These are phyloP conservation scores for Kurtzmaniella cleridarum DNA, from an alignment of 805 yeast species.

Conservation along the genomic window DNA sequence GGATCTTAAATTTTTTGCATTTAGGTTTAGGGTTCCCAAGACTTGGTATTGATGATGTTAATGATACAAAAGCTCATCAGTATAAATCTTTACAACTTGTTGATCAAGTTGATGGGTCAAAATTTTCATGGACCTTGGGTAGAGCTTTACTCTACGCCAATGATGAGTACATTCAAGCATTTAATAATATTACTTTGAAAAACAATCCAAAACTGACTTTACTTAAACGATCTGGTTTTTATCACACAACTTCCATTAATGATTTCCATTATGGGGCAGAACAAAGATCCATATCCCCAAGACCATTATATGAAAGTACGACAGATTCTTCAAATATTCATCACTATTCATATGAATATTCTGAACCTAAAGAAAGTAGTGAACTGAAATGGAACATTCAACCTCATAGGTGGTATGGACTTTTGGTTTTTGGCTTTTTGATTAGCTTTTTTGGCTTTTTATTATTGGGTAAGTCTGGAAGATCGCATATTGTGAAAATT, in stretches of 20 bases:
- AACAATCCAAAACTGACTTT: slow-evolving; percentile 7
- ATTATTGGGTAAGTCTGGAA: slow-evolving; percentile 26
- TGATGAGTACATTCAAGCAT: slow-evolving; percentile 45
- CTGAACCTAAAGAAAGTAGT: slow-evolving; percentile 19
- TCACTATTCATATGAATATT: slow-evolving; percentile 26
- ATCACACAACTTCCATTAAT: slow-evolving; percentile 43
- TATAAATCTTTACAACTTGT: slow-evolving; percentile 40
- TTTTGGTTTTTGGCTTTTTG: slow-evolving; percentile 23
- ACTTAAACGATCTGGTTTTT: slow-evolving; percentile 39
- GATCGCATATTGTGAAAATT: slow-evolving; percentile 9
- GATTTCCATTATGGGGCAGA: slow-evolving; percentile 53
- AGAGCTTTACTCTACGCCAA: slow-evolving; percentile 59
- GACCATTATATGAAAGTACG: slow-evolving; percentile 38
- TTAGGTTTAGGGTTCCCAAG: slow-evolving; percentile 57
- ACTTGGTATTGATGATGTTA: slow-evolving; percentile 36
- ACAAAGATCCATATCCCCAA: slow-evolving; percentile 24
- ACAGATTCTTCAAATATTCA: slow-evolving; percentile 11
- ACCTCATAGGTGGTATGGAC: slow-evolving; percentile 39
- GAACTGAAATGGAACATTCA: slow-evolving; percentile 40
- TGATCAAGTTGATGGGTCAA: slow-evolving; percentile 35
- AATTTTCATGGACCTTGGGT: slow-evolving; percentile 54
- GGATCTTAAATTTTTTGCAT: slow-evolving; percentile 54
- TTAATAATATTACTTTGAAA: slow-evolving; percentile 23
- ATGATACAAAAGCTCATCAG: slow-evolving; percentile 10
- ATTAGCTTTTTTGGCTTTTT: slow-evolving; percentile 22